Percentiles rank a stretch among this genome's conserved stretches.
Conservation (phyloP, 768 basidiomycete species). For the Mycena venus region DNA sequence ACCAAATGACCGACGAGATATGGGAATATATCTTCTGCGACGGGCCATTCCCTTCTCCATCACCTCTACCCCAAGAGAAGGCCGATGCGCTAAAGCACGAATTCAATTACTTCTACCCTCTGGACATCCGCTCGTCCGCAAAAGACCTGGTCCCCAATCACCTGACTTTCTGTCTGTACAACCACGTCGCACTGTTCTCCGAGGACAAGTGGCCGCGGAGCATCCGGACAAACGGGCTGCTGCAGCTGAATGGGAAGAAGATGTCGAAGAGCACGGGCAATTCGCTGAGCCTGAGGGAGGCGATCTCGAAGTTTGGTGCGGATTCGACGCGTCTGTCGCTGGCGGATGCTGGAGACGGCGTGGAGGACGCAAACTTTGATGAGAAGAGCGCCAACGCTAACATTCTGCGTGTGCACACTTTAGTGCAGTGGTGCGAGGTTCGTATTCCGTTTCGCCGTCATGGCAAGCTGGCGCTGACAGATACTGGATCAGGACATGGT, state of each 20-base stretch:
- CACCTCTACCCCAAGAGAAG: slow-evolving; percentile 80
- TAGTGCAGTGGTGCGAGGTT: slow-evolving; percentile 94
- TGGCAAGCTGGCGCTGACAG: background rate
- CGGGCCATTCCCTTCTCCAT: slow-evolving; percentile 78
- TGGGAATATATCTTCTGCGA: slow-evolving; percentile 95
- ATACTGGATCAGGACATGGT: slow-evolving; percentile 77
- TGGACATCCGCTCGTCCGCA: slow-evolving; percentile 97
- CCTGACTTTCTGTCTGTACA: slow-evolving; percentile 93
- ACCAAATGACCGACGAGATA: slow-evolving; percentile 97
- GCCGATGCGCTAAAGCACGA: slow-evolving; percentile 89
- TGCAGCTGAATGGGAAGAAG: slow-evolving; percentile 98
- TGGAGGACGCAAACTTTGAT: slow-evolving; percentile 99
- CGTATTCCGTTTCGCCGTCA: slow-evolving; percentile 33
- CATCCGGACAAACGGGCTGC: slow-evolving; percentile 95
- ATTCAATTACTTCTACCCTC: slow-evolving; percentile 97
- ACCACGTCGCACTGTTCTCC: slow-evolving; percentile 95
- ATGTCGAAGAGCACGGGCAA: slow-evolving; percentile 99
- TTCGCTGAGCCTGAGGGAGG: slow-evolving; percentile 89
- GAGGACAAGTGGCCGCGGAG: slow-evolving; percentile 90
- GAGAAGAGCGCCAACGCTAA: slow-evolving; percentile 98
- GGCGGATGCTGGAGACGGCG: slow-evolving; percentile 97
- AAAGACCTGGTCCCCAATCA: slow-evolving; percentile 98
- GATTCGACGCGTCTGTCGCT: slow-evolving; percentile 93
- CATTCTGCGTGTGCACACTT: slow-evolving; percentile 92
- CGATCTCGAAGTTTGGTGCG: slow-evolving; percentile 95